These are phyloP conservation scores for Malassezia restricta DNA, from an alignment of 1,284 basidiomycete genomes.

Conservation along the genomic window DNA sequence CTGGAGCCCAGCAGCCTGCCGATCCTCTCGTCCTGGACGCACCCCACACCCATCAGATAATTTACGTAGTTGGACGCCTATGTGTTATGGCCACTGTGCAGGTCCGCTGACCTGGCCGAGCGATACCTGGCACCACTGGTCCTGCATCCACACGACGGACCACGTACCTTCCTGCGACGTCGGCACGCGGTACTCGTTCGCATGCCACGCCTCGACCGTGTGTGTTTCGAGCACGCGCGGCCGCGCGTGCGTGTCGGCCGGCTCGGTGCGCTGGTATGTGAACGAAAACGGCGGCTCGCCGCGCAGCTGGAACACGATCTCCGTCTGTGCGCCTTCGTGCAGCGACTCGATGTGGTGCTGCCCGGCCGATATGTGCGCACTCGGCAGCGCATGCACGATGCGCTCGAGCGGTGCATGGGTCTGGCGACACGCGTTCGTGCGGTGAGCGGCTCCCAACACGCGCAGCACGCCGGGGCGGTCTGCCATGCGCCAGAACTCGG, in stretches of 20 bases:
- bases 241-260: conserved; percentile 34
- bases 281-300: conserved; percentile 93
- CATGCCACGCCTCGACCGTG: conserved; percentile 57
- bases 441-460: conserved; percentile 75
- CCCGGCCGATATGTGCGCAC: conserved; percentile 74
- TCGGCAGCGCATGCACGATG: conserved; percentile 70
- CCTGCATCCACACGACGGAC: conserved; percentile 79
- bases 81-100: conserved; percentile 2
- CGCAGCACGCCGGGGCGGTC: conserved; percentile 68
- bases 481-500: conserved; percentile 70
- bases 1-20: conserved; percentile 14
- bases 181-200: conserved; percentile 70
- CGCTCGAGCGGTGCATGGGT: conserved; percentile 56
- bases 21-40: conserved; percentile 10
- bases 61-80: no score
- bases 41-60: background rate
- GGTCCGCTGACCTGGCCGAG: conserved; percentile 28
- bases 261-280: conserved; percentile 47
- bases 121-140: conserved; percentile 56
- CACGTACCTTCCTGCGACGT: conserved; percentile 80
- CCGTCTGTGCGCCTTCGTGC: conserved; percentile 70
- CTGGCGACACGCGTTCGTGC: conserved; percentile 41
- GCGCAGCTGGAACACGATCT: conserved; percentile 74
- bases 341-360: conserved; percentile 69
- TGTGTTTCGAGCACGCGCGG: conserved; percentile 40